Evolutionary conservation across 1,284 basidiomycete species (phyloP).

Genomic region (Ceratobasidium sp.): DNA sequence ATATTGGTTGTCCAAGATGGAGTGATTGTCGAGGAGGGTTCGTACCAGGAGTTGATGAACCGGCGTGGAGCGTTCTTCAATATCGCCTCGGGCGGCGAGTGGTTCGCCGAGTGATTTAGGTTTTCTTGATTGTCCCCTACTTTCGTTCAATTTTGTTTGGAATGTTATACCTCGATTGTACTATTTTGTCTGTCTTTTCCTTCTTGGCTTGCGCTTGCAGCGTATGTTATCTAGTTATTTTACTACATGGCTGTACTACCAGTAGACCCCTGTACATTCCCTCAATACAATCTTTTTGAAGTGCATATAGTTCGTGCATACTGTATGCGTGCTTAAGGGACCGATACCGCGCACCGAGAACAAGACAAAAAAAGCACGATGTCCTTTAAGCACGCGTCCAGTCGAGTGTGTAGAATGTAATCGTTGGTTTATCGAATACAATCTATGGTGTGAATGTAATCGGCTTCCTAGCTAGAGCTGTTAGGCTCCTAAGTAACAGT

Average conservation of each 20-base stretch:
- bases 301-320: background rate
- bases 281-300: constrained; percentile 9
- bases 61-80: constrained; percentile 82
- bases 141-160: constrained; percentile 37
- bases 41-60: constrained; percentile 77
- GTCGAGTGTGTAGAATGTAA: too few relatives aligned
- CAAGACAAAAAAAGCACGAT: too few relatives aligned
- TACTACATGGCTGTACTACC: constrained; percentile 7
- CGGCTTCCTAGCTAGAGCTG: too few relatives aligned
- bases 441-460: too few relatives aligned
- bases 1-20: constrained; percentile 88
- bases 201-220: constrained; percentile 16
- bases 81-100: constrained; percentile 89
- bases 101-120: constrained; percentile 61
- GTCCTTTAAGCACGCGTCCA: too few relatives aligned
- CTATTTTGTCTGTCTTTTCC: background rate
- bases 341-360: too few relatives aligned
- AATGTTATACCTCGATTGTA: constrained; percentile 17
- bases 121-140: constrained; percentile 32
- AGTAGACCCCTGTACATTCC: constrained; percentile 17
- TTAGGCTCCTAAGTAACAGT: too few relatives aligned
- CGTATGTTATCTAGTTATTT: background rate
- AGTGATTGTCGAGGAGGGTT: constrained; percentile 81
- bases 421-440: too few relatives aligned
- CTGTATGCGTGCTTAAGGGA: background rate